phyloP scores from a whole-genome alignment of 306 rosid genomes.

The Arachis stenosperma region DNA sequence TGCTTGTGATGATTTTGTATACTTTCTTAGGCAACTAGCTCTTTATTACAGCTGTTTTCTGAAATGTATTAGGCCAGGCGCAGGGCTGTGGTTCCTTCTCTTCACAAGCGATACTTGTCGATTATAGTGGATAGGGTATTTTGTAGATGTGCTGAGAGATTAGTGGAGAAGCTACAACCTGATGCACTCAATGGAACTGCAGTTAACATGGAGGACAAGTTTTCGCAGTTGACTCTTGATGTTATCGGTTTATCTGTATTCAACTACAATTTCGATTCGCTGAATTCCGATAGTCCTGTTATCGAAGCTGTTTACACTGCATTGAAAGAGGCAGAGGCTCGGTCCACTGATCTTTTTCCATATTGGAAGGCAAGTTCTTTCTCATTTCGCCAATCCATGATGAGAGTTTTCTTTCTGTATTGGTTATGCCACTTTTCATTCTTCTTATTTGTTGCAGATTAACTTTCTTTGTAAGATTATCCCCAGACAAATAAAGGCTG shows the following conservation, averaged over 20 bases:
- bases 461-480: conserved; percentile 72
- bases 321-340: conserved; percentile 95
- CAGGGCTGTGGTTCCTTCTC: conserved; percentile 98
- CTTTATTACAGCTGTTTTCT: conserved; percentile 33
- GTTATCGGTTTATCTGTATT: conserved; percentile 90
- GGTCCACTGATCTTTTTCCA: conserved; percentile 88
- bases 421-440: background rate
- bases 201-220: conserved; percentile 90
- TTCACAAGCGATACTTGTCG: conserved; percentile 89
- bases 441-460: conserved; percentile 55
- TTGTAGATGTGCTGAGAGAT: conserved; percentile 82
- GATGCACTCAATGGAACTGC: conserved; percentile 68
- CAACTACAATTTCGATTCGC: conserved; percentile 90
- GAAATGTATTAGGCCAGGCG: conserved; percentile 75
- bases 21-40: conserved; percentile 18
- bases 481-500: conserved; percentile 94
- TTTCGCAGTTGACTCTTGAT: conserved; percentile 92
- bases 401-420: conserved; percentile 3
- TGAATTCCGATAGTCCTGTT: conserved; percentile 76
- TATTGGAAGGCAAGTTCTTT: conserved; percentile 81
- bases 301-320: conserved; percentile 95
- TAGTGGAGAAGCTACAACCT: conserved; percentile 83
- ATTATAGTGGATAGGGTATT: conserved; percentile 87
- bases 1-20: conserved; percentile 34
- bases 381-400: conserved; percentile 1